These are phyloP conservation scores for Pythium scleroteichum DNA, from an alignment of 352 stramenopile species.

Conservation along the genomic window DNA sequence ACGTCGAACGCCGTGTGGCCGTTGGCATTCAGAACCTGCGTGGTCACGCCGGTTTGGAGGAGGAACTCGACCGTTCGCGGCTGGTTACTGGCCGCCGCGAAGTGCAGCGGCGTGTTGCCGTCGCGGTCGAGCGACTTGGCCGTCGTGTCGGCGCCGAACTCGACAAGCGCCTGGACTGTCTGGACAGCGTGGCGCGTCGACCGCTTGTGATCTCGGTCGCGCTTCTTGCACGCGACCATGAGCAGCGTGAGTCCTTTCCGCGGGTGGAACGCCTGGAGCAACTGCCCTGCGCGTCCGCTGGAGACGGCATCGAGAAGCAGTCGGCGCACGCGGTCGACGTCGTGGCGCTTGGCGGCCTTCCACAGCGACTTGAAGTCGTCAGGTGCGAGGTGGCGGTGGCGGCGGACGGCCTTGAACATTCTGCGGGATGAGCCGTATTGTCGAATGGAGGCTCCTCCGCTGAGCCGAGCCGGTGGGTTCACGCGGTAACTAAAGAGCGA, in stretches of 20 bases:
- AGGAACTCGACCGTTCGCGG: constrained; percentile 52
- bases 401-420: too few relatives aligned
- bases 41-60: constrained; percentile 43
- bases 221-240: constrained; percentile 59
- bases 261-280: constrained; percentile 47
- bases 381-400: too few relatives aligned
- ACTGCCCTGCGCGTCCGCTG: constrained; percentile 10
- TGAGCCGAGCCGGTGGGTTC: too few relatives aligned
- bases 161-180: constrained; percentile 51
- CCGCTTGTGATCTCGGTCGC: constrained; percentile 31
- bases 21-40: constrained; percentile 53
- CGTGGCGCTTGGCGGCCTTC: constrained; percentile 27
- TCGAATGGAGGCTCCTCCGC: too few relatives aligned
- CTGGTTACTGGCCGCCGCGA: constrained; percentile 57
- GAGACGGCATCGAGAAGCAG: constrained; percentile 16
- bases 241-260: constrained; percentile 57
- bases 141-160: constrained; percentile 53
- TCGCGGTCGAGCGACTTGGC: constrained; percentile 38
- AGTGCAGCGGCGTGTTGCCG: constrained; percentile 67
- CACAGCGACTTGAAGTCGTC: constrained; percentile 23
- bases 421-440: too few relatives aligned
- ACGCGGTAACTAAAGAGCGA: too few relatives aligned
- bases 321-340: constrained; percentile 15
- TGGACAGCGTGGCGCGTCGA: constrained; percentile 22
- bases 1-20: constrained; percentile 64